Evolutionary conservation across 1,284 basidiomycete species (phyloP).

Genomic region (Sanguinoderma infundibulare): DNA sequence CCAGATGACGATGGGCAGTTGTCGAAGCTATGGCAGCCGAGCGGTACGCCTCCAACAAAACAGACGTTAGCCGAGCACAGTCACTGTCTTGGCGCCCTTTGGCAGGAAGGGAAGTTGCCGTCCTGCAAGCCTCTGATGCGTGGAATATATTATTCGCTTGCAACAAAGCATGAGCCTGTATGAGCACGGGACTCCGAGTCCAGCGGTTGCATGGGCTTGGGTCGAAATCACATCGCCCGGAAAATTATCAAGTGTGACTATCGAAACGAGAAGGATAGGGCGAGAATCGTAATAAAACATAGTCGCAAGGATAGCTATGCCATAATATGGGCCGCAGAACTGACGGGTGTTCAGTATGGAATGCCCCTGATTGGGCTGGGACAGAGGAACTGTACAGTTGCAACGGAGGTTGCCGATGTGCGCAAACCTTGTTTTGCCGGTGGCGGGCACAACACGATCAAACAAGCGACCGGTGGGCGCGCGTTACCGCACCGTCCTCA

Average conservation of each 20-base stretch:
- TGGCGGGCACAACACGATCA: conserved; percentile 48
- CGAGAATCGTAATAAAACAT: too few species aligned
- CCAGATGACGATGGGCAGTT: background rate
- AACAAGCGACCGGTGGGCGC: conserved; percentile 42
- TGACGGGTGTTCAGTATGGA: background rate
- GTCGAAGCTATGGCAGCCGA: background rate
- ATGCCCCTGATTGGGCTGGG: background rate
- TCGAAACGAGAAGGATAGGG: too few species aligned
- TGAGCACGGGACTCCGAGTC: background rate
- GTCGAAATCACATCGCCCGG: too few species aligned
- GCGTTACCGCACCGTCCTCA: conserved; percentile 18
- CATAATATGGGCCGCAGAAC: too few species aligned
- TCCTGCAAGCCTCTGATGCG: background rate
- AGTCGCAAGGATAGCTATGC: too few species aligned
- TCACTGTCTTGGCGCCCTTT: background rate
- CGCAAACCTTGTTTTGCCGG: conserved; percentile 50
- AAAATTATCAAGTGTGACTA: too few species aligned
- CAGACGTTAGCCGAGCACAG: background rate
- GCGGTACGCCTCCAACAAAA: background rate
- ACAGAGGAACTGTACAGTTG: conserved; percentile 45
- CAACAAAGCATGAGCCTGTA: background rate
- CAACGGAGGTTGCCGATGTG: conserved; percentile 42
- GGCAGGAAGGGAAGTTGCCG: background rate
- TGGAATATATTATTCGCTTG: background rate
- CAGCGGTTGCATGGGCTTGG: too few species aligned